Conservation (phyloP, 108 stramenopile species). For the Cyclotella sp. region DNA sequence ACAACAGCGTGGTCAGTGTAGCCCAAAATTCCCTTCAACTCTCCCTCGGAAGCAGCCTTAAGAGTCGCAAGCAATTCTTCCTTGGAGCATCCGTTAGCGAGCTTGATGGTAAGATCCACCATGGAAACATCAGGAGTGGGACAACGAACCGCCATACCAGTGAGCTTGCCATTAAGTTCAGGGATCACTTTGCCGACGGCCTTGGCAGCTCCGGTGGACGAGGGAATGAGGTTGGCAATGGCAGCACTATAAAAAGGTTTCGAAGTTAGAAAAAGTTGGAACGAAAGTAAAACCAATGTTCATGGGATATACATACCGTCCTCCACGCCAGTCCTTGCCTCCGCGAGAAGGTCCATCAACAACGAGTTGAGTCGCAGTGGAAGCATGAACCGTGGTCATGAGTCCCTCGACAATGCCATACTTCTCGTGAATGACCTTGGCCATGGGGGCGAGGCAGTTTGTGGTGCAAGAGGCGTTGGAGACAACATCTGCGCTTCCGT, state of each 20-base stretch:
- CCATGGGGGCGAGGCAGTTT: constrained; percentile 98
- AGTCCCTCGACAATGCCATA: constrained; percentile 97
- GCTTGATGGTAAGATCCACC: constrained; percentile 95
- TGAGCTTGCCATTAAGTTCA: constrained; percentile 95
- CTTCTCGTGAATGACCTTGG: constrained; percentile 97
- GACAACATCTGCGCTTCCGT: constrained; percentile 79
- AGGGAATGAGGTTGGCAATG: constrained; percentile 81
- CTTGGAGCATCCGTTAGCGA: constrained; percentile 85
- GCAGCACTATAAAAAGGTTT: constrained; percentile 60
- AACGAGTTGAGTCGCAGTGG: constrained; percentile 96
- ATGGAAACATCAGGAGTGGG: constrained; percentile 97
- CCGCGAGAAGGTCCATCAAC: constrained; percentile 94
- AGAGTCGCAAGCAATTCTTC: constrained; percentile 92
- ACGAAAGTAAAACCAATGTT: background rate
- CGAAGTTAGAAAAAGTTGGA: background rate
- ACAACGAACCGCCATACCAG: constrained; percentile 86
- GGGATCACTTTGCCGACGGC: constrained; percentile 98
- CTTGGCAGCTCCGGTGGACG: constrained; percentile 97
- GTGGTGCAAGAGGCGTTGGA: constrained; percentile 99
- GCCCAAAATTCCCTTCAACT: constrained; percentile 92
- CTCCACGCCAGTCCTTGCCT: constrained; percentile 91
- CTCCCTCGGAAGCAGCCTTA: constrained; percentile 93
- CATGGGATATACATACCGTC: constrained; percentile 31
- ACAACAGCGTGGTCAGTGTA: constrained; percentile 95
- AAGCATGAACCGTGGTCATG: constrained; percentile 99